phyloP scores from a whole-genome alignment of 176 grass and related monocot genomes.

The Aegilops umbellulata region DNA sequence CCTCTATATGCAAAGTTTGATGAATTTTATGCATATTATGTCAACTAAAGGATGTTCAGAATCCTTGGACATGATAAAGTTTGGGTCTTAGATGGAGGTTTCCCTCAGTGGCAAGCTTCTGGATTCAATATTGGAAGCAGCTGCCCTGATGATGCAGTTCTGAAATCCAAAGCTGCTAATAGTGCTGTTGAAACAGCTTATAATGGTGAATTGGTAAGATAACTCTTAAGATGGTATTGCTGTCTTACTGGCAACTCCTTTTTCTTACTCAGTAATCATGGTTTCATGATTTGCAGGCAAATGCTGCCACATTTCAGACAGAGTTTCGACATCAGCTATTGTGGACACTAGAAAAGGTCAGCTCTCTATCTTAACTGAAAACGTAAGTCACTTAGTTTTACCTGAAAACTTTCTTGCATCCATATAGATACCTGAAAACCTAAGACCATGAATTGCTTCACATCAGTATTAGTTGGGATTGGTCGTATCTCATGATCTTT shows the following conservation, averaged over 20 bases:
- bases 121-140: constrained; percentile 59
- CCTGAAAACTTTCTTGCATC: constrained; percentile 17
- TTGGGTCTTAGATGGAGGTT: constrained; percentile 91
- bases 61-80: constrained; percentile 83
- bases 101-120: constrained; percentile 77
- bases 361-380: constrained; percentile 25
- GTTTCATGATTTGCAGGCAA: constrained; percentile 37
- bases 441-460: neutral
- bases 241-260: neutral
- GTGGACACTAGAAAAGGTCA: constrained; percentile 74
- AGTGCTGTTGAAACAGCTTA: constrained; percentile 58
- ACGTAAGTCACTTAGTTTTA: constrained; percentile 7
- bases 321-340: constrained; percentile 73
- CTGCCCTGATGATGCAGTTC: constrained; percentile 40
- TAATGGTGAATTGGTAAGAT: constrained; percentile 61
- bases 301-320: constrained; percentile 54
- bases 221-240: neutral
- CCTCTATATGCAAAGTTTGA: neutral
- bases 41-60: constrained; percentile 71
- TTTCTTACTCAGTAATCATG: neutral
- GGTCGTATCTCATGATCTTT: neutral
- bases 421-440: neutral
- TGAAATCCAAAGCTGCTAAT: constrained; percentile 53
- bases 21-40: neutral
- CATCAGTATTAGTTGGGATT: neutral